Base-by-base conservation (phyloP, 116 monocot genomes). In the Zostera marina region DNA sequence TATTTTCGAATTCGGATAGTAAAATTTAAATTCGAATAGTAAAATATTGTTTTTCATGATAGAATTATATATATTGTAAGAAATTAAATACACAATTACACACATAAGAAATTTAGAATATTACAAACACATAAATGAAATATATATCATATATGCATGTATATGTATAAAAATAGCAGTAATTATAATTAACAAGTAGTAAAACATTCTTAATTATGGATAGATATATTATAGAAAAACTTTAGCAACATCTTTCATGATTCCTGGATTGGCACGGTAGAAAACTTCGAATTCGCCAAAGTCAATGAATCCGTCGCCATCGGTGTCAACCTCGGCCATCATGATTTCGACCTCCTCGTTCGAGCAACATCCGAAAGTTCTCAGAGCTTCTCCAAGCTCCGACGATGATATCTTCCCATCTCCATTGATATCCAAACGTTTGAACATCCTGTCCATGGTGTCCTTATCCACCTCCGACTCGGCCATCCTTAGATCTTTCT, bases 181-280 rank as follows among this genome's bases (percentile, higher is more conserved):
- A 32, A 32, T 32, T 3, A 32, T 32, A 32, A 32, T 32, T 32
- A 32, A 32, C 32, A 32, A 32, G 32, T 32, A 0, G 32, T 3
- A 32, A 5, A 32, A 32, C 32, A 32, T 32, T 5, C 32, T 32
- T 32, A 32, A 32, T 32, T 32, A 32, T 32, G 32, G 2, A 32
- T 32, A 5, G 32, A 32, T 32, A 32, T 2, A 32, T 32, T 32
- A 32, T 2, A 32, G 0, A 60, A 77, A 68, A 72, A 68, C 61
- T 65, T 77, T 77, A 19, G 68, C 77, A 15, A 77, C 71, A 24
- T 77, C 77, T 68, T 72, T 72, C 64, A 77, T 68, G 65, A 77
- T 68, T 15, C 68, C 63, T 10, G 64, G 46, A 59, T 77, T 77
- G 46, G 77, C 77, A 3, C 48, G 57, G 68, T 42, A 69, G 65